phyloP scores from a whole-genome alignment of 176 grass and related monocot genomes.

The Areca catechu region DNA sequence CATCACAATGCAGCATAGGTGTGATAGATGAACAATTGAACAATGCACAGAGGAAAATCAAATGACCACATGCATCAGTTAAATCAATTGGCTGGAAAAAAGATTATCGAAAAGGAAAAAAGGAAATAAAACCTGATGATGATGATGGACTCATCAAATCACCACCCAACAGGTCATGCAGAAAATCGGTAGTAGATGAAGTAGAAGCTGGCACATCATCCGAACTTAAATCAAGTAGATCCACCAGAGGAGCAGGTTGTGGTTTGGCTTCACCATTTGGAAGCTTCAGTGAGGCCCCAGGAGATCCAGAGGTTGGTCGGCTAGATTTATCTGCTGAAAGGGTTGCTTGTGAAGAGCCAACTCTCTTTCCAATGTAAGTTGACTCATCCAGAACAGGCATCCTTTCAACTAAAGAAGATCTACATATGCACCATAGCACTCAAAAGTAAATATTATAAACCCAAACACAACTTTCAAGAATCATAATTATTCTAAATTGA shows the following conservation, averaged over 20 bases:
- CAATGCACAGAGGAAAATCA: no score
- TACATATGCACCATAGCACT: conserved; percentile 28
- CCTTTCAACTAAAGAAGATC: conserved; percentile 90
- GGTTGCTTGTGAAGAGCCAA: conserved; percentile 44
- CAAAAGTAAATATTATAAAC: conserved; percentile 7
- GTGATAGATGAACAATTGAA: no score
- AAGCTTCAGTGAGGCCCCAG: conserved; percentile 54
- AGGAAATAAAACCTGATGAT: conserved; percentile 47
- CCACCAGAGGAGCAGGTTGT: conserved; percentile 49
- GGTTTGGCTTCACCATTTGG: conserved; percentile 87
- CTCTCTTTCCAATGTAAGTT: conserved; percentile 62
- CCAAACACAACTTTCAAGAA: conserved; percentile 8
- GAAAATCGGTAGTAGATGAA: conserved; percentile 54
- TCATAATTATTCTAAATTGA: no score
- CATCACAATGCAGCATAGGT: no score
- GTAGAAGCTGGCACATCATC: conserved; percentile 55
- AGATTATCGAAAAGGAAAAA: conserved; percentile 15
- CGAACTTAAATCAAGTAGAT: conserved; percentile 85
- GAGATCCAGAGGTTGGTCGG: conserved; percentile 9
- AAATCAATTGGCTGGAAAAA: conserved; percentile 20
- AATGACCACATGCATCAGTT: neutral
- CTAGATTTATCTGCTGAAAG: conserved; percentile 46
- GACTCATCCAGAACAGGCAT: conserved; percentile 97
- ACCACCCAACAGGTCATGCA: conserved; percentile 80
- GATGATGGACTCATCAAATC: conserved; percentile 43